Evolutionary conservation across 768 basidiomycete species (phyloP).

Genomic region (Auricularia sp.): DNA sequence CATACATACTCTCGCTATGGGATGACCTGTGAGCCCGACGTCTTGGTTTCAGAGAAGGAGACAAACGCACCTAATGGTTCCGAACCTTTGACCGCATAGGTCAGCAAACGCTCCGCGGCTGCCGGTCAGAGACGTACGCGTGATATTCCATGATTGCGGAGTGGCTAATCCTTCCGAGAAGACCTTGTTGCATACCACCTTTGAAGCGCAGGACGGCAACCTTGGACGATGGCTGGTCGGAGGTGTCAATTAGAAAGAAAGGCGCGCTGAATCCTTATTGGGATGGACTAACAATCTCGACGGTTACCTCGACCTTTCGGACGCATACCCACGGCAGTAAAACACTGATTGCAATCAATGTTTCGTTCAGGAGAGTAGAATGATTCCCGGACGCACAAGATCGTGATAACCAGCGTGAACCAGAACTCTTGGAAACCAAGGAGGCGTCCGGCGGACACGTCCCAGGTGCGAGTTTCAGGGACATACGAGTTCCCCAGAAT

Average conservation of each 20-base stretch:
- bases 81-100: slow-evolving; percentile 4
- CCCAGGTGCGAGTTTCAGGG: slow-evolving; percentile 5
- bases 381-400: slow-evolving; percentile 3
- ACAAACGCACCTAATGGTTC: slow-evolving; percentile 37
- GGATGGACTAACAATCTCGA: slow-evolving; percentile 8
- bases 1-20: slow-evolving; percentile 8
- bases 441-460: slow-evolving; percentile 6
- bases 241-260: neutral
- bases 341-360: neutral
- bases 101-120: neutral
- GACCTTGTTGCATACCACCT: slow-evolving; percentile 14
- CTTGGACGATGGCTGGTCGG: slow-evolving; percentile 9
- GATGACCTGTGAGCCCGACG: neutral
- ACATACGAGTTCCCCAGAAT: slow-evolving; percentile 9
- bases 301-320: slow-evolving; percentile 11
- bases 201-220: slow-evolving; percentile 12
- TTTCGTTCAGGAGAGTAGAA: no score
- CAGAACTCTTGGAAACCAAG: slow-evolving; percentile 10
- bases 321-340: slow-evolving; percentile 11
- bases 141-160: slow-evolving; percentile 12
- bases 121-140: slow-evolving; percentile 6
- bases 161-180: slow-evolving; percentile 12
- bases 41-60: neutral
- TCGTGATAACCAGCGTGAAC: slow-evolving; percentile 12
- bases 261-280: neutral